Evolutionary conservation across 1,284 basidiomycete genomes (phyloP).

Genomic region (Ceratobasidium sp.): DNA sequence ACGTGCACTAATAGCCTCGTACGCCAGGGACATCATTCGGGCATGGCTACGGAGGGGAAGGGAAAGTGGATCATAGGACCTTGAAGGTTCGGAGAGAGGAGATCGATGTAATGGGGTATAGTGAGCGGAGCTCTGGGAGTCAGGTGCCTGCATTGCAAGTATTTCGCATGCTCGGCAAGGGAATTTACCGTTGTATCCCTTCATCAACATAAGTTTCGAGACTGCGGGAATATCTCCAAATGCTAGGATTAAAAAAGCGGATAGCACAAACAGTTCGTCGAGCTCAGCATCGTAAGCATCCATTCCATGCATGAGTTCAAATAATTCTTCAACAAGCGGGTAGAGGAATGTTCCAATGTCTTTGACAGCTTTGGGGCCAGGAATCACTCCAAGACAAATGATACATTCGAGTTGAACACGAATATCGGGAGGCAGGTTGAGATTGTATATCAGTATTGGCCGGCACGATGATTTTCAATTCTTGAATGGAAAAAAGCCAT

Average conservation of each 20-base stretch:
- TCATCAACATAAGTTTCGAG: constrained; percentile 8
- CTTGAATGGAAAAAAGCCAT: constrained; percentile 16
- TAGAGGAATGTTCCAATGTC: constrained; percentile 9
- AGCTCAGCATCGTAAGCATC: background rate
- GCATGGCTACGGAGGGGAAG: background rate
- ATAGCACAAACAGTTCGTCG: background rate
- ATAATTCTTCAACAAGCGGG: constrained; percentile 14
- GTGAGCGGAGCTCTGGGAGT: background rate
- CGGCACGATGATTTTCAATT: background rate
- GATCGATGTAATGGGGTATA: background rate
- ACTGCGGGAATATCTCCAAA: constrained; percentile 27
- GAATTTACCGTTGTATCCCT: constrained; percentile 7
- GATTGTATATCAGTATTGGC: constrained; percentile 2
- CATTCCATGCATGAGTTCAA: constrained; percentile 3
- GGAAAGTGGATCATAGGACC: background rate
- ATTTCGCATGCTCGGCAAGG: constrained; percentile 11
- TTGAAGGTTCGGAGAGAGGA: background rate
- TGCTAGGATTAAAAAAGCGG: constrained; percentile 4
- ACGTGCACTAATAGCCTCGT: background rate
- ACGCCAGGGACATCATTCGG: background rate
- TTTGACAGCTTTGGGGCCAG: constrained; percentile 11
- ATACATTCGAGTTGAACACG: constrained; percentile 9
- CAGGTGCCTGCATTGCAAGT: background rate
- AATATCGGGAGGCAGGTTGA: constrained; percentile 13
- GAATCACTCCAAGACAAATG: constrained; percentile 18